Percentiles rank a stretch among this genome's conserved stretches.
Evolutionary conservation across 768 basidiomycete genomes (phyloP).

Genomic region (Hygrocybe punicea): DNA sequence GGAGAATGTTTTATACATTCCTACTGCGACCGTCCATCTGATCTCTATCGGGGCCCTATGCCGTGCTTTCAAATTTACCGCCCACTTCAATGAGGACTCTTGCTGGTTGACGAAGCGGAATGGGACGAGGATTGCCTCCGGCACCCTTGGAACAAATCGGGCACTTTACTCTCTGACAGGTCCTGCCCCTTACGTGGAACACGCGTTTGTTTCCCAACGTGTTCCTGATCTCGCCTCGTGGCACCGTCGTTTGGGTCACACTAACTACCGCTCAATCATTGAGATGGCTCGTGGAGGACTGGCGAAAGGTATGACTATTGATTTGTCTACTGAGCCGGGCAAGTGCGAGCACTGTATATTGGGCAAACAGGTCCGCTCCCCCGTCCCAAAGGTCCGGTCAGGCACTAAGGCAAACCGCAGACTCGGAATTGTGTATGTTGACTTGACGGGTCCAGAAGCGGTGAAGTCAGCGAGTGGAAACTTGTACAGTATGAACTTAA

Average conservation of each 20-base stretch:
- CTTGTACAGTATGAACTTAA: constrained; percentile 32
- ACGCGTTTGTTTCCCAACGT: background rate
- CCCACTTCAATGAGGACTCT: constrained; percentile 4
- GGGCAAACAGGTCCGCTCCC: constrained; percentile 13
- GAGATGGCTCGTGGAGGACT: constrained; percentile 6
- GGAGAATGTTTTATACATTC: constrained; percentile 5
- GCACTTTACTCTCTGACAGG: constrained; percentile 8
- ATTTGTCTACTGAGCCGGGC: constrained; percentile 11
- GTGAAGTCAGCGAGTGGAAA: constrained; percentile 16
- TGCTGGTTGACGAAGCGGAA: background rate
- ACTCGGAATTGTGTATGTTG: constrained; percentile 11
- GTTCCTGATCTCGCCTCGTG: constrained; percentile 12
- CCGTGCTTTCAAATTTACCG: background rate
- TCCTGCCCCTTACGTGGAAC: background rate
- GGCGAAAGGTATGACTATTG: constrained; percentile 16
- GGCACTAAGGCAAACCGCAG: constrained; percentile 1
- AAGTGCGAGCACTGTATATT: constrained; percentile 15
- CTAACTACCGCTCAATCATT: constrained; percentile 7
- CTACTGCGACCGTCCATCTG: constrained; percentile 13
- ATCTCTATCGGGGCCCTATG: constrained; percentile 16
- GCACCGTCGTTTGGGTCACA: constrained; percentile 19
- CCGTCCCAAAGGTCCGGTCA: constrained; percentile 13
- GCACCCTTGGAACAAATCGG: background rate
- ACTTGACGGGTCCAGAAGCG: constrained; percentile 14
- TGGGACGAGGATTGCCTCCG: constrained; percentile 7